phyloP scores from a whole-genome alignment of 345 rosid species.

The Eucalyptus lansdowneana region DNA sequence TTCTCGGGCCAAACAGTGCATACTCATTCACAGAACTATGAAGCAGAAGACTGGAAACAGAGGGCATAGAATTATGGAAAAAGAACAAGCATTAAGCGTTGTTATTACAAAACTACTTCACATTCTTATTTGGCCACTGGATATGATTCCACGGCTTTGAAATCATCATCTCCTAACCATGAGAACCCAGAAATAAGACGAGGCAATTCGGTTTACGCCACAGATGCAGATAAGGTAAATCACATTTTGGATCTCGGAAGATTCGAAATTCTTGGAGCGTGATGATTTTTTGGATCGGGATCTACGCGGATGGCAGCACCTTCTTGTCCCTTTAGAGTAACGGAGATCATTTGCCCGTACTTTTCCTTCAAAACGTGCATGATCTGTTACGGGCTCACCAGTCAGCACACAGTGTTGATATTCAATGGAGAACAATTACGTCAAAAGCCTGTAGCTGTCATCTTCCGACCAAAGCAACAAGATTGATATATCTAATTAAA shows the following conservation, averaged over 20 bases:
- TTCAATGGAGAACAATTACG: neutral
- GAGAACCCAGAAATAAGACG: neutral
- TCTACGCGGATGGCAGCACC: neutral
- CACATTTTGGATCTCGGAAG: neutral
- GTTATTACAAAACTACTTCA: neutral
- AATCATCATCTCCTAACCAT: neutral
- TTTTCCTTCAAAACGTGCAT: fast-evolving
- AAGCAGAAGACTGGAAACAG: neutral
- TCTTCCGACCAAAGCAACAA: neutral
- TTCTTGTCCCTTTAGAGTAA: neutral
- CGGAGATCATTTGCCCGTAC: neutral
- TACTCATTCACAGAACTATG: neutral
- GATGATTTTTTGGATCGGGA: neutral
- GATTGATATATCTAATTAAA: neutral
- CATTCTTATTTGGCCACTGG: neutral
- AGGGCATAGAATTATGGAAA: neutral
- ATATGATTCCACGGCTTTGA: neutral
- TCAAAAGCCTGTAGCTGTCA: neutral
- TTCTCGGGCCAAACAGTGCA: neutral
- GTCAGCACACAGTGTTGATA: neutral
- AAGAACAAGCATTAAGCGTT: neutral
- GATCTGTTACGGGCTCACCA: neutral
- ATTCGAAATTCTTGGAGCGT: neutral
- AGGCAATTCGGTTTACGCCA: neutral
- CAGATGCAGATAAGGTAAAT: neutral